phyloP scores from a whole-genome alignment of 306 rosid genomes.

The barrel medic (Medicago truncatula) region DNA sequence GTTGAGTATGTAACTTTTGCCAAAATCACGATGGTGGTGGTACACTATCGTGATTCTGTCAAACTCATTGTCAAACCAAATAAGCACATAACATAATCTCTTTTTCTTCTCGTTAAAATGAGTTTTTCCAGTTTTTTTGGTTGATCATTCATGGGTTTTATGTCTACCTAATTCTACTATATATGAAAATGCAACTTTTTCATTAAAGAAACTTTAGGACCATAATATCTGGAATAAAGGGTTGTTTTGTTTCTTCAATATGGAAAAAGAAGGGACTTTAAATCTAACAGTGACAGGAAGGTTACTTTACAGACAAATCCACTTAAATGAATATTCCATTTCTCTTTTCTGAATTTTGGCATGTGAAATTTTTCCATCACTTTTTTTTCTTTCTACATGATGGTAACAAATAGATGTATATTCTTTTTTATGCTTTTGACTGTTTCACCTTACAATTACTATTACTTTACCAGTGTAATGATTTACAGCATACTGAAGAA shows the following conservation, averaged over 20 bases:
- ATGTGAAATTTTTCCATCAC: not conserved
- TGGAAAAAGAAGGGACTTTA: constrained; percentile 31
- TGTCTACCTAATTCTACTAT: not conserved
- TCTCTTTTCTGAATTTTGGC: not conserved
- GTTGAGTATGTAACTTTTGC: not conserved
- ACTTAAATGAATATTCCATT: constrained; percentile 37
- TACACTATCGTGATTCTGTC: not conserved
- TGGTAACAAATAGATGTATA: not conserved
- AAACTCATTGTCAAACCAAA: not conserved
- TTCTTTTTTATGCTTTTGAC: constrained; percentile 24
- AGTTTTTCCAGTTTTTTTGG: constrained; percentile 14
- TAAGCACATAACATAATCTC: not conserved
- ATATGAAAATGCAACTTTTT: constrained; percentile 15
- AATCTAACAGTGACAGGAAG: not conserved
- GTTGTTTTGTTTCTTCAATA: constrained; percentile 37
- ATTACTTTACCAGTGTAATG: not conserved
- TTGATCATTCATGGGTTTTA: constrained; percentile 17
- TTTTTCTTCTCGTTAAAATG: not conserved
- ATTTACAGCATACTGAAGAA: constrained; percentile 24
- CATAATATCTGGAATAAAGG: constrained; percentile 30
- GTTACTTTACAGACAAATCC: constrained; percentile 8
- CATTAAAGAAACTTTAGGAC: constrained; percentile 23
- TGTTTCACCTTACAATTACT: not conserved
- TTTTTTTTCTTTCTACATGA: not conserved
- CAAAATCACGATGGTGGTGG: not conserved